These are phyloP conservation scores for Hibiscus mutabilis DNA, from an alignment of 345 rosid species.

Conservation along the genomic window DNA sequence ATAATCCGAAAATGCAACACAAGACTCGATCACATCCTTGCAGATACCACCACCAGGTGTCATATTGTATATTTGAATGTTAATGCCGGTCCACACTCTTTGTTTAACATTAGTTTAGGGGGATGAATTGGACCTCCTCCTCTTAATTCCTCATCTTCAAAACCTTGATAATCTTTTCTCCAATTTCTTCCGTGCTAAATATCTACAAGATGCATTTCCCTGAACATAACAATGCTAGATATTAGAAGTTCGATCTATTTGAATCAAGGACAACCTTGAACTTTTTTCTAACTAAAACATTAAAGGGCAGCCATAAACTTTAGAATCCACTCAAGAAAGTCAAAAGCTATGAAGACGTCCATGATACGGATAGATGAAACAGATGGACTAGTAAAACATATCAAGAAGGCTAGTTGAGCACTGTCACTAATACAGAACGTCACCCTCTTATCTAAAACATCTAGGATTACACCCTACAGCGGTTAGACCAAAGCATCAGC, in stretches of 20 bases:
- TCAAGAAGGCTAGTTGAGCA: too few species aligned
- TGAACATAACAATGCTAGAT: not conserved
- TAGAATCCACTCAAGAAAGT: too few species aligned
- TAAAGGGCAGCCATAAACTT: too few species aligned
- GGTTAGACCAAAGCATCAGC: too few species aligned
- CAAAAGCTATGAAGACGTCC: too few species aligned
- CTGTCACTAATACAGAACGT: too few species aligned
- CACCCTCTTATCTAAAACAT: too few species aligned
- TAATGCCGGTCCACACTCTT: slow-evolving; percentile 10
- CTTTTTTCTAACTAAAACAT: too few species aligned
- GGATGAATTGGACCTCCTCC: not conserved
- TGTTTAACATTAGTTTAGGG: not conserved
- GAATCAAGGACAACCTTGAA: not conserved
- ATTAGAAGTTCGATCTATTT: slow-evolving; percentile 1
- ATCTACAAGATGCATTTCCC: not conserved
- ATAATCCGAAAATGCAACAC: slow-evolving; percentile 36
- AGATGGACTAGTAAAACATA: too few species aligned
- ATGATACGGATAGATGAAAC: too few species aligned
- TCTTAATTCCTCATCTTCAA: too few species aligned
- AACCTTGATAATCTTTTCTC: not conserved
- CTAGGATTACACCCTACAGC: too few species aligned
- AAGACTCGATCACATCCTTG: slow-evolving; percentile 45
- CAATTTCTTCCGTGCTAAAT: not conserved
- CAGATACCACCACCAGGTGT: slow-evolving; percentile 52
- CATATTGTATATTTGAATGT: slow-evolving; percentile 26